phyloP scores from a whole-genome alignment of 768 basidiomycete species.

The Glaciozyma martinii region DNA sequence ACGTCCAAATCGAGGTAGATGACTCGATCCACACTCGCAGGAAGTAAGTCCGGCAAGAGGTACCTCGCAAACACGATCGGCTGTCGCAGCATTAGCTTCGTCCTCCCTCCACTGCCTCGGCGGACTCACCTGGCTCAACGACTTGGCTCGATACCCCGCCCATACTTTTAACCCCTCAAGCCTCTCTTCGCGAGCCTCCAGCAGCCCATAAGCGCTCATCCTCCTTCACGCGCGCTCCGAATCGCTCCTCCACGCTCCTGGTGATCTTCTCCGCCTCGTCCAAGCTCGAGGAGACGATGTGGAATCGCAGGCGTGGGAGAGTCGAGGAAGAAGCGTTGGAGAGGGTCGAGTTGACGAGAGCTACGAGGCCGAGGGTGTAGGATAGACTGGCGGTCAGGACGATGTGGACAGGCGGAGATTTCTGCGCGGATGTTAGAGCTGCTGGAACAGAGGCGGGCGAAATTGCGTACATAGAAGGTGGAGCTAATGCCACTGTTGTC shows the following conservation, averaged over 20 bases:
- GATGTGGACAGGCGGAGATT: not conserved
- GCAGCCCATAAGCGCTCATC: not conserved
- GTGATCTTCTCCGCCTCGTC: too few species aligned
- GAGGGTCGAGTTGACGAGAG: slow-evolving; percentile 6
- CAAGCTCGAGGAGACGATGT: not conserved
- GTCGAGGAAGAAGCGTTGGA: not conserved
- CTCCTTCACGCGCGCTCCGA: not conserved
- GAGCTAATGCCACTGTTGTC: too few species aligned
- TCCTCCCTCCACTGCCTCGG: not conserved
- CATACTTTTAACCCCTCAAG: not conserved
- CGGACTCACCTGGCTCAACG: not conserved
- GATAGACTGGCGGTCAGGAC: not conserved
- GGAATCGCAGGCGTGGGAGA: not conserved
- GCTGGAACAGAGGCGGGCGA: too few species aligned
- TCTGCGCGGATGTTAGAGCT: too few species aligned
- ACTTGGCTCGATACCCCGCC: not conserved
- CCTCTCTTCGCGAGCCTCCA: not conserved
- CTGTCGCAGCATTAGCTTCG: not conserved
- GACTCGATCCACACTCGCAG: not conserved
- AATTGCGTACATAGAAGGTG: too few species aligned
- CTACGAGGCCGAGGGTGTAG: not conserved
- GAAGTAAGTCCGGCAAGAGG: not conserved
- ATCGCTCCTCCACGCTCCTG: not conserved
- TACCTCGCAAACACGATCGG: slow-evolving; percentile 6
- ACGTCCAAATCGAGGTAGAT: slow-evolving; percentile 11